Conservation (phyloP, 1,284 basidiomycete species). For the Nidula niveotomentosa region DNA sequence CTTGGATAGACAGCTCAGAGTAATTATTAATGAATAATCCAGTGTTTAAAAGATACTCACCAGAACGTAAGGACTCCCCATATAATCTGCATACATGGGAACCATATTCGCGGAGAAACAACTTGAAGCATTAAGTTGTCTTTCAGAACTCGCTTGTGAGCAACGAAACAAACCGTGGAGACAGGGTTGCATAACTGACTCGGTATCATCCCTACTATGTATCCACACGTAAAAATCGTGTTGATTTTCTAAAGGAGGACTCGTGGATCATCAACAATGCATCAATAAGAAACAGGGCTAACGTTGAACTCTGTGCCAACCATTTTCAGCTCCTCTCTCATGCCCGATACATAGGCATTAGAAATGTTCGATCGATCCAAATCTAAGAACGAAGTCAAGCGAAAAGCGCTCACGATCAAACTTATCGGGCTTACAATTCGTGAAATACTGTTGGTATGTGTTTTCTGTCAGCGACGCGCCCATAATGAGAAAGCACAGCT, state of each 20-base stretch:
- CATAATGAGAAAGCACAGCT: neutral
- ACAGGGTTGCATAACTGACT: conserved; percentile 33
- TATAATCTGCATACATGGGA: conserved; percentile 62
- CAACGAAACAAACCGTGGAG: too few species aligned
- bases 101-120: conserved; percentile 63
- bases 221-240: conserved; percentile 72
- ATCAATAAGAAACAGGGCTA: conserved; percentile 8
- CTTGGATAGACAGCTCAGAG: conserved; percentile 23
- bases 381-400: conserved; percentile 33
- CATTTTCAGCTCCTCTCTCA: conserved; percentile 79
- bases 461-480: neutral
- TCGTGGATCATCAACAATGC: conserved; percentile 6
- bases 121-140: conserved; percentile 66
- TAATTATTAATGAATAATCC: too few species aligned
- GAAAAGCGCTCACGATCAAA: neutral
- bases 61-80: conserved; percentile 68
- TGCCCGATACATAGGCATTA: conserved; percentile 80
- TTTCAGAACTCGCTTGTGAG: conserved; percentile 13
- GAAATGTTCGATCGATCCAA: conserved; percentile 65
- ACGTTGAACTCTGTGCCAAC: conserved; percentile 72
- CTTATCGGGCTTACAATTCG: conserved; percentile 45
- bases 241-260: conserved; percentile 53
- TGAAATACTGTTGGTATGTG: conserved; percentile 48
- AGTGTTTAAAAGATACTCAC: conserved; percentile 24
- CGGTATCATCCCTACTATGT: conserved; percentile 72